These are phyloP conservation scores for Suhomyces xylopsoci DNA, from an alignment of 805 yeast species.

Conservation along the genomic window DNA sequence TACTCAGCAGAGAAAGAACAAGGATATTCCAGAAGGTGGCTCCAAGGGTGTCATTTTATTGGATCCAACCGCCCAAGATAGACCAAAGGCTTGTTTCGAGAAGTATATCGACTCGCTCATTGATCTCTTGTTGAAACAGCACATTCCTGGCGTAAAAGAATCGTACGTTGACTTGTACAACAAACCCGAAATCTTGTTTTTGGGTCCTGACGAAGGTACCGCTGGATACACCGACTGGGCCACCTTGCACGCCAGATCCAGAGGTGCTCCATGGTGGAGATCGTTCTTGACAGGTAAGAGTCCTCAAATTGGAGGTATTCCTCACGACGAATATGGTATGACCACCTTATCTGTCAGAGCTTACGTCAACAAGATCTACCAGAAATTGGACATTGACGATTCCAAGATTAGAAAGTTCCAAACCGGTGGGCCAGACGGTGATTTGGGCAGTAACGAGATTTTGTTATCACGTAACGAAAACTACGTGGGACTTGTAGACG, in stretches of 20 bases:
- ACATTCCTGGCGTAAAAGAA: constrained; percentile 74
- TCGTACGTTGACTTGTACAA: constrained; percentile 79
- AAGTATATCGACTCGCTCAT: constrained; percentile 90
- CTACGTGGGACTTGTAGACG: constrained; percentile 89
- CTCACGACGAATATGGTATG: constrained; percentile 98
- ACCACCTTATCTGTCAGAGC: constrained; percentile 92
- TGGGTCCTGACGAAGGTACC: constrained; percentile 99
- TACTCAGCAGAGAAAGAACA: constrained; percentile 95
- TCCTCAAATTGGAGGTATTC: constrained; percentile 91
- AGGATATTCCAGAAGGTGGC: constrained; percentile 99
- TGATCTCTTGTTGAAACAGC: constrained; percentile 73
- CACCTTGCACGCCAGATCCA: constrained; percentile 81
- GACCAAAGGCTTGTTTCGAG: constrained; percentile 80
- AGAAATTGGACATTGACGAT: constrained; percentile 64
- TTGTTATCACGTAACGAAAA: constrained; percentile 77
- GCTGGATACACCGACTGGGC: constrained; percentile 98
- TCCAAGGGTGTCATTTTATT: constrained; percentile 94
- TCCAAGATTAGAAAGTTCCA: constrained; percentile 72
- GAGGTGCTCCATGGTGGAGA: constrained; percentile 98
- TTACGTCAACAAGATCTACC: constrained; percentile 82
- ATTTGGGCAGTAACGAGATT: constrained; percentile 93
- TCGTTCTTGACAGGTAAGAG: constrained; percentile 96
- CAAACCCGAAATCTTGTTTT: constrained; percentile 84
- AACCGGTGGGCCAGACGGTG: constrained; percentile 99
- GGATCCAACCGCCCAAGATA: constrained; percentile 76